A percentile compares a stretch with the other conserved stretches of the same genome.
Evolutionary conservation across 495 filamentous ascomycete genomes (phyloP).

Genomic region (Penicillium diatomitis): DNA sequence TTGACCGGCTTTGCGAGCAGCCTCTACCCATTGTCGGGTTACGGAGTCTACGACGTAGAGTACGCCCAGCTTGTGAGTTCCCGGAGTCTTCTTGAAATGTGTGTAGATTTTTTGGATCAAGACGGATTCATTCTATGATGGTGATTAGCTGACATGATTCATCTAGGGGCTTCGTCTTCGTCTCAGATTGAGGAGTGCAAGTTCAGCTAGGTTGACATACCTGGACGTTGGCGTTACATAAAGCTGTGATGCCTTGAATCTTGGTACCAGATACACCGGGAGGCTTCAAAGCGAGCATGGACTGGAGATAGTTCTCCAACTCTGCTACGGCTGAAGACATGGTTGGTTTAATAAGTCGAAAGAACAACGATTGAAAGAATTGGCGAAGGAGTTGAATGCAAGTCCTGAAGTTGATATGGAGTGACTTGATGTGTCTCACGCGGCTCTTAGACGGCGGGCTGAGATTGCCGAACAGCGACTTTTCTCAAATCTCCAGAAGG

Average conservation of each 20-base stretch:
- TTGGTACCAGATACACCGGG: conserved; percentile 89
- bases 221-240: conserved; percentile 88
- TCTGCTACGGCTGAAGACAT: conserved; percentile 85
- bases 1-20: conserved; percentile 79
- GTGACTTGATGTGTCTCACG: neutral
- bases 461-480: neutral
- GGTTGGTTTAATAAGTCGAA: conserved; percentile 1
- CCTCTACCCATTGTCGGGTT: conserved; percentile 96
- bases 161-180: neutral
- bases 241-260: conserved; percentile 72
- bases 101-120: conserved; percentile 94
- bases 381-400: too few relatives aligned
- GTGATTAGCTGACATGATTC: conserved; percentile 21
- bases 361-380: too few relatives aligned
- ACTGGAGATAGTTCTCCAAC: conserved; percentile 80
- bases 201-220: conserved; percentile 45
- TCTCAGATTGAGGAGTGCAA: too few relatives aligned
- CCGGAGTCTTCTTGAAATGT: conserved; percentile 91
- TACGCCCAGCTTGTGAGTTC: conserved; percentile 94
- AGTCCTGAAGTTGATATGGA: neutral
- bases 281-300: conserved; percentile 81
- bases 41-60: conserved; percentile 99
- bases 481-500: too few relatives aligned
- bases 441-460: neutral
- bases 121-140: conserved; percentile 80